phyloP scores from a whole-genome alignment of 345 rosid genomes.

The Triadica sebifera region DNA sequence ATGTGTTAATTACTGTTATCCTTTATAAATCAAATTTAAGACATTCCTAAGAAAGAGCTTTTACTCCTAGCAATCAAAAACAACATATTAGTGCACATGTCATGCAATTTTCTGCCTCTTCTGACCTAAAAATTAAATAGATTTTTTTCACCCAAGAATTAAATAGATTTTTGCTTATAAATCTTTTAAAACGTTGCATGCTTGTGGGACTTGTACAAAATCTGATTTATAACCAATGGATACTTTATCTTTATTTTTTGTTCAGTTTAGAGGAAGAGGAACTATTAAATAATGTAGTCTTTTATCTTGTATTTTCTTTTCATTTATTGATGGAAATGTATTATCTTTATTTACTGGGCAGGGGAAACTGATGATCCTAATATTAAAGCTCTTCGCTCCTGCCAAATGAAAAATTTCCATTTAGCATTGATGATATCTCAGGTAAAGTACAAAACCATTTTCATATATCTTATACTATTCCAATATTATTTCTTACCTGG shows the following conservation, averaged over 20 bases:
- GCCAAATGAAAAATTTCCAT: slow-evolving; percentile 94
- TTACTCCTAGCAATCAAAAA: background rate
- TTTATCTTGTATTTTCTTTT: background rate
- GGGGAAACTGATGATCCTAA: slow-evolving; percentile 70
- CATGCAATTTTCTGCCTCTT: background rate
- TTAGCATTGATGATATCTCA: slow-evolving; percentile 85
- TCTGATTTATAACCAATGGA: background rate
- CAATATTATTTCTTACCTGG: background rate
- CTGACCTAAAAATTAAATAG: background rate
- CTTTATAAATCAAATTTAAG: background rate
- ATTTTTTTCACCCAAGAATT: background rate
- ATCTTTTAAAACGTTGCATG: background rate
- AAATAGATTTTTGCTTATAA: background rate
- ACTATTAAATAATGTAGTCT: background rate
- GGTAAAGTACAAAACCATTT: slow-evolving; percentile 38
- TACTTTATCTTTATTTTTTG: background rate
- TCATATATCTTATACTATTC: background rate
- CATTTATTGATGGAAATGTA: background rate
- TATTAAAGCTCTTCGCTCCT: slow-evolving; percentile 62
- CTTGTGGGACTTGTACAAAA: background rate
- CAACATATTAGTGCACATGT: background rate
- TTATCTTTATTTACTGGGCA: slow-evolving; percentile 31
- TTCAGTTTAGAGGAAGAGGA: background rate
- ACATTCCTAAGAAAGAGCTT: background rate
- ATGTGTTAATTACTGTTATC: background rate